These are phyloP conservation scores for Cerioporus squamosus DNA, from an alignment of 1,284 basidiomycete genomes.

Conservation along the genomic window DNA sequence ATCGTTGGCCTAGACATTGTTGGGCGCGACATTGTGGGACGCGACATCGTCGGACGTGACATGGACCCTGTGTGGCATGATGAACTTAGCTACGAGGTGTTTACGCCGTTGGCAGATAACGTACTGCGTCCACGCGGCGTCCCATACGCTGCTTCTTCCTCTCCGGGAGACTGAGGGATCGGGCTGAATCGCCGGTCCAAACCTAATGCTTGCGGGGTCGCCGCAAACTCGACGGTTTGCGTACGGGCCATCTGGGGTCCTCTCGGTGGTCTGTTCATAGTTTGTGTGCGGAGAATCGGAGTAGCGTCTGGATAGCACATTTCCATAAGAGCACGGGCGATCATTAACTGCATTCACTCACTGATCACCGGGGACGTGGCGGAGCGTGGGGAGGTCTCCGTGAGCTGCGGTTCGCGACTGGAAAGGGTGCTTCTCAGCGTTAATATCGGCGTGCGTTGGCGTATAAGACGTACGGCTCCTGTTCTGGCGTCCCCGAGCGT, in stretches of 20 bases:
- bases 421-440: slow-evolving; percentile 20
- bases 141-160: slow-evolving; percentile 3
- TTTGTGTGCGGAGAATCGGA: slow-evolving; percentile 23
- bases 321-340: slow-evolving; percentile 1
- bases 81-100: neutral
- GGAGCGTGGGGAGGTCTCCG: slow-evolving; percentile 13
- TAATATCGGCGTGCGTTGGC: slow-evolving; percentile 17
- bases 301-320: slow-evolving; percentile 4
- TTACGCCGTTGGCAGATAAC: neutral
- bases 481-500: neutral
- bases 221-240: slow-evolving; percentile 64
- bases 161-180: slow-evolving; percentile 12
- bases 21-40: too few species aligned
- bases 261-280: slow-evolving; percentile 16
- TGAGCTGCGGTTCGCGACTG: slow-evolving; percentile 13
- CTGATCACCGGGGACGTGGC: slow-evolving; percentile 10
- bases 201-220: slow-evolving; percentile 29
- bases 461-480: slow-evolving; percentile 17
- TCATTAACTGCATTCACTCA: slow-evolving; percentile 11
- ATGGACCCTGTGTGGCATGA: slow-evolving; percentile 23
- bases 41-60: slow-evolving; percentile 8
- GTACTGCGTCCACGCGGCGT: slow-evolving; percentile 11
- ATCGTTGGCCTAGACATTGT: too few species aligned
- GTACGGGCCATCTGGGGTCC: slow-evolving; percentile 39
- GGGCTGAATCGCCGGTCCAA: slow-evolving; percentile 20